These are phyloP conservation scores for Lyophyllum semitale DNA, from an alignment of 768 basidiomycete species.

Conservation along the genomic window DNA sequence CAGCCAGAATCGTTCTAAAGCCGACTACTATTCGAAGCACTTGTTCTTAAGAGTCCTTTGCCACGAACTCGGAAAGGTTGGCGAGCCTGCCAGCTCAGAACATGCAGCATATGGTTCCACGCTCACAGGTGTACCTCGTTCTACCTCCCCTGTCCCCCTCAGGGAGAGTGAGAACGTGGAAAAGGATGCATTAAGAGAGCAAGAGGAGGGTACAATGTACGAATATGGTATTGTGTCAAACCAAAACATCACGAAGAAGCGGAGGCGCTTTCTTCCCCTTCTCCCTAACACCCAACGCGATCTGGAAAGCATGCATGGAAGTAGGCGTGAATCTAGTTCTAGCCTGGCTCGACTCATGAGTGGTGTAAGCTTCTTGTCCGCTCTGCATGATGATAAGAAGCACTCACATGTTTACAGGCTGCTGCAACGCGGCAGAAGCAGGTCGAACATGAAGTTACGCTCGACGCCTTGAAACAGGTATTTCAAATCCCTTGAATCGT, in stretches of 20 bases:
- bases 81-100: slow-evolving; percentile 19
- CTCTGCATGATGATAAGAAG: not conserved
- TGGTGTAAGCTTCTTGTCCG: not conserved
- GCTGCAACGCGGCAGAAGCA: slow-evolving; percentile 12
- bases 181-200: slow-evolving; percentile 2
- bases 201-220: slow-evolving; percentile 12
- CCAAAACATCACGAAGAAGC: slow-evolving; percentile 9
- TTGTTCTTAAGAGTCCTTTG: slow-evolving; percentile 71
- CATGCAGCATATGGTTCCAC: slow-evolving; percentile 26
- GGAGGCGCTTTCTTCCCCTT: slow-evolving; percentile 9
- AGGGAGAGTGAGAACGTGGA: slow-evolving; percentile 15
- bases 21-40: slow-evolving; percentile 70
- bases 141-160: slow-evolving; percentile 38
- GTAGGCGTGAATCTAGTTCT: slow-evolving; percentile 5
- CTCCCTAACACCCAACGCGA: slow-evolving; percentile 9
- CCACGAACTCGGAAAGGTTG: slow-evolving; percentile 50
- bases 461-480: slow-evolving; percentile 22
- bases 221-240: slow-evolving; percentile 3
- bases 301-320: slow-evolving; percentile 15
- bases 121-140: slow-evolving; percentile 32
- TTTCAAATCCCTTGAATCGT: not conserved
- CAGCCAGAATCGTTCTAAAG: slow-evolving; percentile 60
- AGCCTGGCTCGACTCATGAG: slow-evolving; percentile 15
- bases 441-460: slow-evolving; percentile 13
- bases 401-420: slow-evolving; percentile 9